These are phyloP conservation scores for Hortiboletus campestris DNA, from an alignment of 768 basidiomycete genomes.

Conservation along the genomic window DNA sequence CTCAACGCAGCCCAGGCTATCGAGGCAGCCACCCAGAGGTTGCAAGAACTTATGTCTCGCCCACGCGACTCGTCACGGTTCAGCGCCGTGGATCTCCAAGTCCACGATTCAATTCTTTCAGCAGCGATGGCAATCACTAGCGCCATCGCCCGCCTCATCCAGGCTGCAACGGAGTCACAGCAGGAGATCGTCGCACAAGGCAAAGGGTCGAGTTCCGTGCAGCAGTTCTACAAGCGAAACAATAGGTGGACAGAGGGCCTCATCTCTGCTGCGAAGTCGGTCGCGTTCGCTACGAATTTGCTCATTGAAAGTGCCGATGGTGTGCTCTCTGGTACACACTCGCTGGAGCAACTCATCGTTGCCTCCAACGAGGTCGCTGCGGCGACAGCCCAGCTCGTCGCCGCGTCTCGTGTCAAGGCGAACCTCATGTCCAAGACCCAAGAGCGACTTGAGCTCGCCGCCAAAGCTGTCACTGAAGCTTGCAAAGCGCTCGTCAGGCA, in stretches of 20 bases:
- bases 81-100: slow-evolving; percentile 90
- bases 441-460: slow-evolving; percentile 91
- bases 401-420: slow-evolving; percentile 97
- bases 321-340: slow-evolving; percentile 93
- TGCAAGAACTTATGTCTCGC: slow-evolving; percentile 89
- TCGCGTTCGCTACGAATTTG: slow-evolving; percentile 92
- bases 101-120: slow-evolving; percentile 95
- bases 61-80: slow-evolving; percentile 85
- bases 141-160: slow-evolving; percentile 92
- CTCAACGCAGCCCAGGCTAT: slow-evolving; percentile 88
- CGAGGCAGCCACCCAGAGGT: slow-evolving; percentile 84
- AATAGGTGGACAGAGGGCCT: slow-evolving; percentile 99
- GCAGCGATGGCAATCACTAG: slow-evolving; percentile 94
- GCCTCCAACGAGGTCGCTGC: slow-evolving; percentile 99
- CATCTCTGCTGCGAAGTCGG: slow-evolving; percentile 95
- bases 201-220: slow-evolving; percentile 84
- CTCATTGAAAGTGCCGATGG: slow-evolving; percentile 98
- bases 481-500: slow-evolving; percentile 95
- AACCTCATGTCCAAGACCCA: slow-evolving; percentile 99
- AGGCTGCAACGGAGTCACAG: slow-evolving; percentile 96
- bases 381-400: slow-evolving; percentile 96
- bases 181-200: slow-evolving; percentile 97
- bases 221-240: slow-evolving; percentile 99
- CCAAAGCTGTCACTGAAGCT: slow-evolving; percentile 96
- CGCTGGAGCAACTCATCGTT: slow-evolving; percentile 97